Conservation (phyloP, 345 rosid species). For the Geranium rotundifolium region DNA sequence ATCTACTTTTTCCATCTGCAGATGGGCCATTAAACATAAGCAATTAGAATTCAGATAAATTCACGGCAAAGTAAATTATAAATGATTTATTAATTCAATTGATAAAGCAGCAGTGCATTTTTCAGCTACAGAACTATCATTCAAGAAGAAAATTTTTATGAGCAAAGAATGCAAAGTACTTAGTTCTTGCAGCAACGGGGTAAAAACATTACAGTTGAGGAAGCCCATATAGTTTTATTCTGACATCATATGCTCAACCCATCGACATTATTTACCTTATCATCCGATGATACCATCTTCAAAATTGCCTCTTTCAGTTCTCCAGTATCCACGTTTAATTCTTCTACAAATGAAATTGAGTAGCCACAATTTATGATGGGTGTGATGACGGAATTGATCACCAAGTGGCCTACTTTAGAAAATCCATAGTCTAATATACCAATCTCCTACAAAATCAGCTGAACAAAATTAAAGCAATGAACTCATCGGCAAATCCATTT, state of each 20-base stretch:
- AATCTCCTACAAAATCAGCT: conserved; percentile 41
- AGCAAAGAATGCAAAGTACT: neutral
- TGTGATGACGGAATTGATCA: conserved; percentile 65
- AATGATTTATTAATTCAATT: neutral
- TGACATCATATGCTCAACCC: neutral
- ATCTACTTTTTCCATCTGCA: conserved; percentile 44
- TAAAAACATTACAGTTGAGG: neutral
- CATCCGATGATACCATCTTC: conserved; percentile 38
- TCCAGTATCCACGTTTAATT: conserved; percentile 30
- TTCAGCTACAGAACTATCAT: neutral
- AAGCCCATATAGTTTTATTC: neutral
- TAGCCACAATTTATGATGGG: conserved; percentile 59
- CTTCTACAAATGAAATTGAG: conserved; percentile 40
- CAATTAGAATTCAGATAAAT: neutral
- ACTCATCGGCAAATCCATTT: neutral
- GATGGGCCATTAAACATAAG: conserved; percentile 3
- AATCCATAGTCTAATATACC: conserved; percentile 79
- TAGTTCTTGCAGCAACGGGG: neutral
- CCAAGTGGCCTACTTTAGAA: conserved; percentile 81
- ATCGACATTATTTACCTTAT: conserved; percentile 31
- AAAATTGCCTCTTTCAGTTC: conserved; percentile 37
- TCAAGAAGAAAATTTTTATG: neutral
- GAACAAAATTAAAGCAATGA: conserved; percentile 12
- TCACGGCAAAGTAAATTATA: neutral
- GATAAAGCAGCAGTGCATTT: neutral